A percentile compares a stretch with the other conserved stretches of the same genome.
Evolutionary conservation across 768 basidiomycete genomes (phyloP).

Genomic region (Lactarius psammicola): DNA sequence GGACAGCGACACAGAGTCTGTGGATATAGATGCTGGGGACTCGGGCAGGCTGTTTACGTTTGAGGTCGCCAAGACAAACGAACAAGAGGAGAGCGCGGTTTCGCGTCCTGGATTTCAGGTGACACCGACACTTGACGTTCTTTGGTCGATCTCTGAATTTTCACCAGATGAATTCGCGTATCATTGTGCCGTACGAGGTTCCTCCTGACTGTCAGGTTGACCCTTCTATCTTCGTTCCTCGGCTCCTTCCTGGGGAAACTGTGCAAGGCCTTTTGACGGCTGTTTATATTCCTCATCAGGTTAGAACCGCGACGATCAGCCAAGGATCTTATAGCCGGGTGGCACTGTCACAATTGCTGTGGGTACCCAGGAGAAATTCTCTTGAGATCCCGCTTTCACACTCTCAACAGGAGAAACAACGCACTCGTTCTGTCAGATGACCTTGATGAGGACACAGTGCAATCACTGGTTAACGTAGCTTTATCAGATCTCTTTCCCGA

Average conservation of each 20-base stretch:
- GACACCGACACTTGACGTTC: conserved; percentile 6
- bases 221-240: neutral
- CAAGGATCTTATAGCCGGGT: neutral
- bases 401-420: neutral
- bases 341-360: conserved; percentile 7
- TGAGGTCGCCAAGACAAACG: conserved; percentile 53
- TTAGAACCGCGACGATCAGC: neutral
- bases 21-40: conserved; percentile 43
- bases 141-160: neutral
- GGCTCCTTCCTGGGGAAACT: conserved; percentile 26
- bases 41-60: conserved; percentile 52
- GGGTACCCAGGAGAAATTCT: neutral
- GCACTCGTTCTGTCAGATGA: neutral
- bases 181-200: neutral
- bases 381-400: neutral
- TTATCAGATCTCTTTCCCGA: neutral
- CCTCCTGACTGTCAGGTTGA: conserved; percentile 4
- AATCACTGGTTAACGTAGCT: neutral
- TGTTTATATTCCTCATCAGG: neutral
- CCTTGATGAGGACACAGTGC: conserved; percentile 1
- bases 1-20: conserved; percentile 27
- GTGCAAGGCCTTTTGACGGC: conserved; percentile 26
- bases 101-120: conserved; percentile 48
- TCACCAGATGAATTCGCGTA: conserved; percentile 3
- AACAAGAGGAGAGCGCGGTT: conserved; percentile 52